Base-by-base conservation (phyloP, 306 rosid species). In the Gastrolobium bilobum region DNA sequence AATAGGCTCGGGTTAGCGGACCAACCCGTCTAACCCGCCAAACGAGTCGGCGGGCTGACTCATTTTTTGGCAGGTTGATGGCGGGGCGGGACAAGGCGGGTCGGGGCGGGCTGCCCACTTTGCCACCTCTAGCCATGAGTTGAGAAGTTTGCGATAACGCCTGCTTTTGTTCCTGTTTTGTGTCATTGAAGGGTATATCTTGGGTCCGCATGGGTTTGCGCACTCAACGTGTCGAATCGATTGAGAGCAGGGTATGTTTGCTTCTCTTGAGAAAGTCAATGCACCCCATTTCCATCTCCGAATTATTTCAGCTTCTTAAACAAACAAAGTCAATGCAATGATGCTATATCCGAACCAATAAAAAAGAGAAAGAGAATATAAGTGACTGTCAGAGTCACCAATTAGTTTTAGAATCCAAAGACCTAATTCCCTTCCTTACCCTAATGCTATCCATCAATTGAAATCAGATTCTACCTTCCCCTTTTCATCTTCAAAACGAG, bases 141-240 rank as follows among this genome's bases (percentile, higher is more conserved):
- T 3, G 44, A 35, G 35, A 64, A 64, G 34, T 40, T 8, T 6
- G 50, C 50, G 60, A 69, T 3, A 37, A 39, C 3, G 2, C 8
- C 35, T 31, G 15, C 57, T 44, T 61, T 47, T 46, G 38, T 34
- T 15, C 5, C 2, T 9, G 7, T 43, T 61, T 74, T 10, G 58
- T 66, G 58, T 66, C 4, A 53, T 56, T 7, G 80, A 57, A 4
- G 29, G 58, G 1, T 20, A 48, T 80, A 75, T 76, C 42, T 57
- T 15, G 4, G 4, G 63, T 69, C 74, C 68, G 76, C 84, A 63
- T 81, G 83, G 84, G 70, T 75, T 79, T 79, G 76, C 84, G 68
- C 78, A 75, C 75, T 11, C 71, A 67, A 47, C 58, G 37, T 10
- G 69, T 37, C 5, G 31, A 52, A 37, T 40, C 38, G 9, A 60